Evolutionary conservation across 2,329 filamentous ascomycete genomes (phyloP), one percentile per base, ranked within the genome.

Genomic region (Phialocephala sp.): DNA sequence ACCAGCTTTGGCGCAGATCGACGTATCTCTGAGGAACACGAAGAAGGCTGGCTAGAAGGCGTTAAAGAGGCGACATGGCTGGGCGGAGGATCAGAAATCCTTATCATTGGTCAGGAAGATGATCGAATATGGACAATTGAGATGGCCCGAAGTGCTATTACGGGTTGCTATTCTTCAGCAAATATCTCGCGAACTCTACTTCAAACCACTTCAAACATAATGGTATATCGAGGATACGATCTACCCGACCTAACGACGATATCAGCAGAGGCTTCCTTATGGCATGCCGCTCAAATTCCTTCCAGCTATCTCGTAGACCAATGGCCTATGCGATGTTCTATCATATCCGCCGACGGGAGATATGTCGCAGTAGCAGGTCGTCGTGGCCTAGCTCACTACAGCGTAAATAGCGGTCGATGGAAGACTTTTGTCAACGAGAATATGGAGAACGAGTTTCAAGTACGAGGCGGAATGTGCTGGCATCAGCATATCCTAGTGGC

Each of bases 391-490:
- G 94, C 94, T 11, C 95, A 99, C 77, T 99, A 99, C 79, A 98
- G 95, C 74, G 88, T 97, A 67, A 91, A 91, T 71, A 98, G 94
- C 75, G 92, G 94, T 35, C 87, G 95, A 65, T 99, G 95, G 95
- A 97, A 97, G 77, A 96, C 91, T 0, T 99, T 99, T 76, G 85
- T 90, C 58, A 93, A 94, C 72, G 85, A 89, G 32, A 87, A 85
- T 36, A 86, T 90, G 74, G 95, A 98, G 78, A 93, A 94, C 72
- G 92, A 94, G 68, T 99, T 99, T 76, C 88, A 93, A 27, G 92
- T 99, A 15, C 85, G 94, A 68, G 95, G 95, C 58, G 95, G 95
- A 8, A 97, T 99, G 94, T 98, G 94, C 77, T 99, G 95, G 95
- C 94, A 97, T 76, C 93, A 97, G 71, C 94, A 99, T 78, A 91